These are phyloP conservation scores for Lecanicillium sp. DNA, from an alignment of 2,329 filamentous ascomycete genomes.

Conservation along the genomic window DNA sequence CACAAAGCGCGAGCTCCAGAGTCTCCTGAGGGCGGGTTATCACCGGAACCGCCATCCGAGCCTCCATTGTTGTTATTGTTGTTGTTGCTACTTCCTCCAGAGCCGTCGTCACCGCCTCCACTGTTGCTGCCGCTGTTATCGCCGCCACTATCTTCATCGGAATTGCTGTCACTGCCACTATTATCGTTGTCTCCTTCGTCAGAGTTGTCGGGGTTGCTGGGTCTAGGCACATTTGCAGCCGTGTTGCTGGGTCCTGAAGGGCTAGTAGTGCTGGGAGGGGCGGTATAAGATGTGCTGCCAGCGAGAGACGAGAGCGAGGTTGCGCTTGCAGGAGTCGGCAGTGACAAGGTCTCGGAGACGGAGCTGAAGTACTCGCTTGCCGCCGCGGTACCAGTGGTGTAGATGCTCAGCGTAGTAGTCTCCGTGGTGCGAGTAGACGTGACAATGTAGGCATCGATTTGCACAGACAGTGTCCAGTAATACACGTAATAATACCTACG, in stretches of 20 bases:
- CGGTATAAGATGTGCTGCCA: conserved; percentile 12
- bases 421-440: conserved; percentile 12
- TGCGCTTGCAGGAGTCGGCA: conserved; percentile 14
- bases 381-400: conserved; percentile 12
- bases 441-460: conserved; percentile 14
- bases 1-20: not conserved
- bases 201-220: too few species aligned
- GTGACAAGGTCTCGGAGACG: conserved; percentile 12
- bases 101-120: not conserved
- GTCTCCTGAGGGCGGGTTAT: too few species aligned
- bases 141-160: not conserved
- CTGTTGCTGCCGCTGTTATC: not conserved
- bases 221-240: not conserved
- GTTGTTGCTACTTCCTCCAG: not conserved
- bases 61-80: not conserved
- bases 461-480: conserved; percentile 16
- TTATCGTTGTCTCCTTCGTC: too few species aligned
- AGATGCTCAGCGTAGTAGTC: conserved; percentile 11
- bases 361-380: conserved; percentile 12
- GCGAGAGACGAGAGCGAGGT: conserved; percentile 15
- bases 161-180: not conserved
- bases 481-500: conserved; percentile 14
- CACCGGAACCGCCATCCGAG: not conserved
- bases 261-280: not conserved
- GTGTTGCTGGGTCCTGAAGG: not conserved